Evolutionary conservation across 768 basidiomycete genomes (phyloP).

Genomic region (Boletus pseudopeckii): DNA sequence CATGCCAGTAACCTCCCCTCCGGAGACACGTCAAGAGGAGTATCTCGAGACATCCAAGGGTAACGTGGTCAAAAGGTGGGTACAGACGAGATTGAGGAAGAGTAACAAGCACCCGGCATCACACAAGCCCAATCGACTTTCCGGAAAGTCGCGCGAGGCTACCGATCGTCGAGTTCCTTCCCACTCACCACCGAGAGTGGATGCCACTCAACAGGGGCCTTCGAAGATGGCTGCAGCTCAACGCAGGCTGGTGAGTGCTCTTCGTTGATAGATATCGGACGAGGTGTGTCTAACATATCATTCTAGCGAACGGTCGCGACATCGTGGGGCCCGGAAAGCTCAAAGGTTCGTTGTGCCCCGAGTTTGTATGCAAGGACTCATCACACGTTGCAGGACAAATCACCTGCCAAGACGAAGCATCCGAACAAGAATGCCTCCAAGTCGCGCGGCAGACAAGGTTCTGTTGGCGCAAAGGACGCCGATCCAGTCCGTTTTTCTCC

Average conservation of each 20-base stretch:
- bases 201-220: neutral
- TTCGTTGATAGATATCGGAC: neutral
- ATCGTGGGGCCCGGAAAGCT: fast-evolving
- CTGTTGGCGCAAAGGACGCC: neutral
- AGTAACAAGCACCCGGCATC: neutral
- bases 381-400: neutral
- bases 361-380: neutral
- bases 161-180: neutral
- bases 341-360: neutral
- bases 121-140: neutral
- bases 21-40: neutral
- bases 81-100: neutral
- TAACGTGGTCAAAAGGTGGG: neutral
- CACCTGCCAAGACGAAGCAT: neutral
- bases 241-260: neutral
- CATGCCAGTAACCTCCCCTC: neutral
- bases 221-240: neutral
- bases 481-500: neutral
- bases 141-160: too few species aligned
- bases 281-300: neutral
- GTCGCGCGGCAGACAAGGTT: neutral
- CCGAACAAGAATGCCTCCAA: neutral
- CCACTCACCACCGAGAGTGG: neutral
- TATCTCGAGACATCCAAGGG: neutral
- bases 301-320: neutral